Evolutionary conservation across 2,329 filamentous ascomycete genomes (phyloP), one percentile per base, ranked within the genome.

Genomic region (Talaromyces albobiverticillius): DNA sequence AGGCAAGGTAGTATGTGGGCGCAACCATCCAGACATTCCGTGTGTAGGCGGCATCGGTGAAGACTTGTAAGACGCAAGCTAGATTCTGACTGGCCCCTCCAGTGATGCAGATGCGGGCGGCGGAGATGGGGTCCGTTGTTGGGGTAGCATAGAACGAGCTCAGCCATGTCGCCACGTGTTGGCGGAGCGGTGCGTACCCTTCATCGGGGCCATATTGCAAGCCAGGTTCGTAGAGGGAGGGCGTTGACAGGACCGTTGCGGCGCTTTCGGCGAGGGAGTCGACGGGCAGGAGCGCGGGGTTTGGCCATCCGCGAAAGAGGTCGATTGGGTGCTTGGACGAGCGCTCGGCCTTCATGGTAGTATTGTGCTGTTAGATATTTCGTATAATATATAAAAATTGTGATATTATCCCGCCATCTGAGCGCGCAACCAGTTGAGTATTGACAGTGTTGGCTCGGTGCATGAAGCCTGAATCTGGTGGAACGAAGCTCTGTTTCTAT

Each of bases 1-100:
- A 91, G 0, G 86, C 88, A n/a, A 95, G 77, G 70, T 90, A 88
- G 67, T 95, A 96, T 45, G 87, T 87, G 4, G 92, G 92, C 18
- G 87, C 84, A 1, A 91, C 84, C 71, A 92, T 82, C 88, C 89
- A 96, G 9, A 95, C 78, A 60, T 83, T 83, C 43, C 81, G 77
- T 1, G 92, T 96, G 64, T 85, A 87, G 2, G 77, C 71, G 1
- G 89, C 88, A 67, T 96, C 92, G 0, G 90, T 88, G 65, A 88
- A 96, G 26, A 88, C 88, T 68, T 88, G 83, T 47, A 96, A 74
- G 3, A 95, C 74, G 64, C 84, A 88, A 0, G 88, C 90, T 2
- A 95, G 70, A 66, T 86, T 91, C 76, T 95, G 91, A 60, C 85
- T 89, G 3, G 92, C 92, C 14, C 92, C 92, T 42, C 91, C 90